Evolutionary conservation across 2,329 filamentous ascomycete genomes (phyloP), one percentile per base, ranked within the genome.

Genomic region (Diaporthe batatas): DNA sequence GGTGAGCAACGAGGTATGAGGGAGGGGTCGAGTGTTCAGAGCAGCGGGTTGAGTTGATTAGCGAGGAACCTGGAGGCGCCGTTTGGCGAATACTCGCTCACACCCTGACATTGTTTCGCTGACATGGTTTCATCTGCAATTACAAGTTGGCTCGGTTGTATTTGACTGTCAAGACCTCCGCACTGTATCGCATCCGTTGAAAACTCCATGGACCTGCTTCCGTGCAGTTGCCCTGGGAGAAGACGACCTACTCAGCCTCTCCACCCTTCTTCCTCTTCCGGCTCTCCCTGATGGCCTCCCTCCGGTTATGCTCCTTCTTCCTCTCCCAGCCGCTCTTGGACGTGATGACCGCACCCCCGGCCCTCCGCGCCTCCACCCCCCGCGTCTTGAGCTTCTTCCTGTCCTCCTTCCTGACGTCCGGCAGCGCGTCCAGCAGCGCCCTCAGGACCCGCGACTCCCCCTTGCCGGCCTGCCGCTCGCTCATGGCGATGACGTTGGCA

Each of bases 401-500:
- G 75, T 95, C 93, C 67, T 92, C 90, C 87, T 98, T 98, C 77
- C 86, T 91, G 25, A 96, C 90, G 75, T 92, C 92, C 0, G 96
- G 96, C 75, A 99, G 86, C 3, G 94, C 92, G 80, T 98, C 93
- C 6, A 98, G 86, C 68, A 99, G 85, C 95, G 96, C 98, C 81
- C 93, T 91, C 79, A 94, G 91, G 36, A 97, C 88, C 1, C 89
- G 89, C 0, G 89, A 87, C 32, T 88, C 86, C 0, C 84, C 86
- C 77, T 84, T 87, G 36, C 87, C 88, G 2, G 88, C 88, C 78
- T 95, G 88, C 81, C 91, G 93, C 82, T 98, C 94, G 76, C 93
- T 95, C 29, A 91, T 90, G 0, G 93, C 90, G 75, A 99, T 98
- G 44, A 98, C 94, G 79, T 98, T 98, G 44, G 95, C 96, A 36